Evolutionary conservation across 345 rosid genomes (phyloP).

Genomic region (Acer yangbiense): DNA sequence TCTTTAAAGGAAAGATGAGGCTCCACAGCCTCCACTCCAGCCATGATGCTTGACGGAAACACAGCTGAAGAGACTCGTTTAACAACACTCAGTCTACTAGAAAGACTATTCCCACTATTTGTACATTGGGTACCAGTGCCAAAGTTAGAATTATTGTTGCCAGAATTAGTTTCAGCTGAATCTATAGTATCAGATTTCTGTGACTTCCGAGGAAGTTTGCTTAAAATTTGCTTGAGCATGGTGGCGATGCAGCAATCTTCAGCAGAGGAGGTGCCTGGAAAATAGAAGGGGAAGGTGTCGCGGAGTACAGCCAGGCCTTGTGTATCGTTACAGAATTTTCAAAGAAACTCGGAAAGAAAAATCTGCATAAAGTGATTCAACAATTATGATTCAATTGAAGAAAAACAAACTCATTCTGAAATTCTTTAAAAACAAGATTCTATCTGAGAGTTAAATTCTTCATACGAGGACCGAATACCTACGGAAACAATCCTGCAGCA

Average conservation of each 20-base stretch:
- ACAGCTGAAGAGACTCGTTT: conserved; percentile 83
- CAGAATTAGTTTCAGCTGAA: conserved; percentile 44
- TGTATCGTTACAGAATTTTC: not conserved
- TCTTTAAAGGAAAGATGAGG: conserved; percentile 74
- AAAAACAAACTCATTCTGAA: not conserved
- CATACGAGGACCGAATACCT: not conserved
- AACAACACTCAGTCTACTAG: conserved; percentile 72
- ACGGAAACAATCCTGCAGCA: not conserved
- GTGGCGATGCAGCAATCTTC: conserved; percentile 31
- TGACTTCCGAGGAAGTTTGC: conserved; percentile 72
- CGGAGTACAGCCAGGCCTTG: not conserved
- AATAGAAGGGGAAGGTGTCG: not conserved
- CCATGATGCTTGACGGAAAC: conserved; percentile 73
- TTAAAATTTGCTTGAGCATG: conserved; percentile 82
- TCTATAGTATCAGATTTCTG: conserved; percentile 48
- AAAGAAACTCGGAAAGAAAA: conserved; percentile 6
- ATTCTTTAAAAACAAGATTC: conserved; percentile 10
- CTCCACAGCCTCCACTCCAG: conserved; percentile 75
- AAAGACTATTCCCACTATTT: conserved; percentile 54
- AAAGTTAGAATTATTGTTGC: conserved; percentile 36
- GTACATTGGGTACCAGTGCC: conserved; percentile 54
- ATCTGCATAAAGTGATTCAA: conserved; percentile 15
- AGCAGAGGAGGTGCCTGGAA: conserved; percentile 27
- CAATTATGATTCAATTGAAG: not conserved
- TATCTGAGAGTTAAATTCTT: not conserved